Conservation (phyloP, 345 rosid genomes). For the Syzygium aromaticum region DNA sequence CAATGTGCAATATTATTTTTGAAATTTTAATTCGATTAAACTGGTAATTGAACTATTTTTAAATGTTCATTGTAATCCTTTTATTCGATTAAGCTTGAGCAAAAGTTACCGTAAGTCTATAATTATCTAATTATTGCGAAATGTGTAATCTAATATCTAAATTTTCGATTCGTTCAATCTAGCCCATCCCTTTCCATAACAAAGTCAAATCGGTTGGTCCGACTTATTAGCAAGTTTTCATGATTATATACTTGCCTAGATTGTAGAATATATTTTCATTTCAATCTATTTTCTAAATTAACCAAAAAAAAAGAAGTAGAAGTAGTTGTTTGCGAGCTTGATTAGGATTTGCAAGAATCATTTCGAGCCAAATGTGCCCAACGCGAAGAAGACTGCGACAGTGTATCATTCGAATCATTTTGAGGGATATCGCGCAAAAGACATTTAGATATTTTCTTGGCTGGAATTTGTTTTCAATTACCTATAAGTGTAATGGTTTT, state of each 20-base stretch:
- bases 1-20: neutral
- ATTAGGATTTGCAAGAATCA: neutral
- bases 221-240: neutral
- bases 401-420: neutral
- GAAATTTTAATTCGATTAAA: neutral
- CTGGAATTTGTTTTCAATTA: neutral
- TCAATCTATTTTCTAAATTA: neutral
- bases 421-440: rapidly evolving
- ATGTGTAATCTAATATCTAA: neutral
- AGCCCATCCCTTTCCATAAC: rapidly evolving
- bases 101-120: neutral
- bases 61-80: neutral
- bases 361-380: neutral
- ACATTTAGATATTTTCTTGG: neutral
- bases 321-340: neutral
- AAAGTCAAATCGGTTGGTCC: neutral
- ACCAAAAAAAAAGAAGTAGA: neutral
- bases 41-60: rapidly evolving
- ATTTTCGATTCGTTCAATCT: neutral
- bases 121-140: neutral
- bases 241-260: neutral
- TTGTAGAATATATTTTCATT: neutral
- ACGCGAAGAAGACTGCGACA: neutral
- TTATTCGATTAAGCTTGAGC: neutral
- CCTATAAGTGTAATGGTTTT: neutral